phyloP scores from a whole-genome alignment of 306 rosid species.

The Neltuma alba region DNA sequence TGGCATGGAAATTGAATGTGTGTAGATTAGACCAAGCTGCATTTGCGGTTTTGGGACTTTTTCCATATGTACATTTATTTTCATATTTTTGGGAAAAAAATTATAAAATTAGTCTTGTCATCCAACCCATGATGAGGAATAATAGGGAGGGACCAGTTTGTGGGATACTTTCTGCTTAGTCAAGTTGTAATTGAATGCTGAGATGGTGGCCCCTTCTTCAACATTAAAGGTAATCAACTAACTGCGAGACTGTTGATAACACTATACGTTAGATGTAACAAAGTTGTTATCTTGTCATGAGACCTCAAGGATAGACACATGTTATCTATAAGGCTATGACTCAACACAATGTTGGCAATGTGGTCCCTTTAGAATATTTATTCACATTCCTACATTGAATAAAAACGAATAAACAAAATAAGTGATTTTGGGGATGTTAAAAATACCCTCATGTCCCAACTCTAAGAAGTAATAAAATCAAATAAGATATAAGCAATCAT shows the following conservation, averaged over 20 bases:
- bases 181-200: conserved; percentile 40
- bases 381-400: not conserved
- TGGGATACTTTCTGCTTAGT: conserved; percentile 34
- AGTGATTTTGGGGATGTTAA: not conserved
- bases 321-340: not conserved
- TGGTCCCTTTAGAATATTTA: conserved; percentile 12
- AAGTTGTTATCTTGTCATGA: conserved; percentile 41
- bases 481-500: too few relatives aligned
- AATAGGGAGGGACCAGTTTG: conserved; percentile 16
- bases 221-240: conserved; percentile 40
- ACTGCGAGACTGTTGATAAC: conserved; percentile 35
- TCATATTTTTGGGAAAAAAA: not conserved
- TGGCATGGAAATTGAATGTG: not conserved
- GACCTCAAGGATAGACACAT: conserved; percentile 39
- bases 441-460: not conserved
- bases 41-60: not conserved
- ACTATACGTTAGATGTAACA: conserved; percentile 14
- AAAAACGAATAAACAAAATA: not conserved
- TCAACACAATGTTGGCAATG: not conserved
- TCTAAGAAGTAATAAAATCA: not conserved
- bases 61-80: not conserved
- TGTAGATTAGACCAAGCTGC: not conserved
- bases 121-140: not conserved
- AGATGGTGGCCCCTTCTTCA: conserved; percentile 42
- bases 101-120: not conserved